A percentile compares a stretch with the other conserved stretches of the same genome.
These are phyloP conservation scores for Calendula officinalis DNA, from an alignment of 129 eudicot species.

Conservation along the genomic window DNA sequence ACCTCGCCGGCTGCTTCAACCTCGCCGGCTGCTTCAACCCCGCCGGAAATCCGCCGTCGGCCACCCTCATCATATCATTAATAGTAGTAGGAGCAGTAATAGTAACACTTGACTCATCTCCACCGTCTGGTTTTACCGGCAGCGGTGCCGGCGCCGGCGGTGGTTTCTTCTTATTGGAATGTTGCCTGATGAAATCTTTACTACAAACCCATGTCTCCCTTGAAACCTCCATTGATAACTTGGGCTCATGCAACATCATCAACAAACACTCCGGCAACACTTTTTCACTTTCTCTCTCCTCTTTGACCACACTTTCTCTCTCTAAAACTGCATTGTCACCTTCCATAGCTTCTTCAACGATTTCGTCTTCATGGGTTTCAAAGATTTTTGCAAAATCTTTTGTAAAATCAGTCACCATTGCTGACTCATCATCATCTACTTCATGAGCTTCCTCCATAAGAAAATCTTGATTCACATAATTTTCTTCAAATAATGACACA, in stretches of 20 bases:
- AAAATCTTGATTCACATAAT: neutral
- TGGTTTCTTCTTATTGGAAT: conserved; percentile 37
- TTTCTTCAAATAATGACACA: conserved; percentile 38
- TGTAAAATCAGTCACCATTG: conserved; percentile 25
- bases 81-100: neutral
- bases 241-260: conserved; percentile 88
- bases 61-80: conserved; percentile 11
- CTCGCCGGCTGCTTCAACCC: conserved; percentile 24
- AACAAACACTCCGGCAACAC: conserved; percentile 82
- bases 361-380: conserved; percentile 19
- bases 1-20: conserved; percentile 56
- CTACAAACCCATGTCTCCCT: conserved; percentile 90
- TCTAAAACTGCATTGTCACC: conserved; percentile 14
- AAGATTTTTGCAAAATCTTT: conserved; percentile 19
- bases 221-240: conserved; percentile 82
- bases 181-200: conserved; percentile 60
- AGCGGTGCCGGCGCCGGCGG: conserved; percentile 11
- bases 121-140: conserved; percentile 16
- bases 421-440: conserved; percentile 11
- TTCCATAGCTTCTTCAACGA: neutral
- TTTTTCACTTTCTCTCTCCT: conserved; percentile 12
- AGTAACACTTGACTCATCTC: conserved; percentile 19
- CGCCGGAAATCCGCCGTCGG: conserved; percentile 1
- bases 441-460: conserved; percentile 21
- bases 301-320: conserved; percentile 17